Percentiles rank a stretch among this genome's conserved stretches.
Conservation (phyloP, 805 yeast species). For the Starmerella bombicola region DNA sequence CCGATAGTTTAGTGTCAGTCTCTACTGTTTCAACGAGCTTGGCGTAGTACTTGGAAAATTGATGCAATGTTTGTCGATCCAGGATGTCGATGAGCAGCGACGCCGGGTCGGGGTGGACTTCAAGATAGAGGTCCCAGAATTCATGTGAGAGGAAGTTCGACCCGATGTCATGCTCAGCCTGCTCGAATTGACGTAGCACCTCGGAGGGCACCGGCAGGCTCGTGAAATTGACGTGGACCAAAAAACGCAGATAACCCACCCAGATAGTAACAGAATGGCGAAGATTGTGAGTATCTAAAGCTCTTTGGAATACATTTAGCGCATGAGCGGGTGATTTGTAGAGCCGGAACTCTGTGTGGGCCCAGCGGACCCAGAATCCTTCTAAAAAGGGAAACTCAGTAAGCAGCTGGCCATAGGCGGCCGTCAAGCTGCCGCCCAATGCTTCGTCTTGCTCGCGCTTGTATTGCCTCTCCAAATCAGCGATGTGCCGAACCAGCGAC, state of each 20-base stretch:
- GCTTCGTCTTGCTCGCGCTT: too few relatives aligned
- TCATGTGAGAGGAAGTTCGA: constrained; percentile 62
- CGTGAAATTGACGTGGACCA: constrained; percentile 21
- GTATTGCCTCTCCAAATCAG: too few relatives aligned
- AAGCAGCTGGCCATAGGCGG: constrained; percentile 15
- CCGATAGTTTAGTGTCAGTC: neutral
- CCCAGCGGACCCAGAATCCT: constrained; percentile 35
- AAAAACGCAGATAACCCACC: constrained; percentile 31
- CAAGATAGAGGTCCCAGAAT: constrained; percentile 70
- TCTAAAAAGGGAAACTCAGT: constrained; percentile 29
- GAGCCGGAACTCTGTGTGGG: constrained; percentile 29
- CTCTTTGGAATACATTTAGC: constrained; percentile 27
- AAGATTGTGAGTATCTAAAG: constrained; percentile 23
- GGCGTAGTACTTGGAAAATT: constrained; percentile 65
- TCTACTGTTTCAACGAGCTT: constrained; percentile 23
- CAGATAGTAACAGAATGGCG: constrained; percentile 30
- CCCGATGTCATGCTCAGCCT: constrained; percentile 46
- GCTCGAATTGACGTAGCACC: constrained; percentile 31
- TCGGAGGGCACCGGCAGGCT: constrained; percentile 6
- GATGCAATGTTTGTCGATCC: constrained; percentile 40
- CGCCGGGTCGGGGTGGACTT: constrained; percentile 38
- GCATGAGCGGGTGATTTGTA: constrained; percentile 26
- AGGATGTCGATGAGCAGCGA: constrained; percentile 35
- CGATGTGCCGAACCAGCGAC: too few relatives aligned
- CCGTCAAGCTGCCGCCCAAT: too few relatives aligned